Conservation (phyloP, 176 grass and related monocot species). For the Oryza coarctata region DNA sequence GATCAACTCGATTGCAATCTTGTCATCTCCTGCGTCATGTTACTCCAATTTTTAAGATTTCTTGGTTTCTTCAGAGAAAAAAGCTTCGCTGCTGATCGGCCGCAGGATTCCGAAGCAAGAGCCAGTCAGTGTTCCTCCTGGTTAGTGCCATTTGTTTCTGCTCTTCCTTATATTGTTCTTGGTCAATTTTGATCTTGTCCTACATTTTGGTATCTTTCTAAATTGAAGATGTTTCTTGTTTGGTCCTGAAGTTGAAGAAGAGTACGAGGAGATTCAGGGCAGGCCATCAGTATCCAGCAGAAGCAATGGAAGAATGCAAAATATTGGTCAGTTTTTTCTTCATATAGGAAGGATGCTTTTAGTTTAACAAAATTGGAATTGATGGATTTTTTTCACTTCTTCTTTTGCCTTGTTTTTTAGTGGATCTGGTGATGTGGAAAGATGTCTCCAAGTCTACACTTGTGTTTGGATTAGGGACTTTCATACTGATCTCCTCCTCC, state of each 20-base stretch:
- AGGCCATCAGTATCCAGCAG: constrained; percentile 35
- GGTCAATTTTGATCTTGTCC: neutral
- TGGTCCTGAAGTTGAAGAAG: constrained; percentile 56
- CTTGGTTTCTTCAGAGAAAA: constrained; percentile 53
- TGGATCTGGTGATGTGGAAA: constrained; percentile 97
- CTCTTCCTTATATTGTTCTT: constrained; percentile 28
- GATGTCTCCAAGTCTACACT: constrained; percentile 87
- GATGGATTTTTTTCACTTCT: neutral
- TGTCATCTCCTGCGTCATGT: neutral
- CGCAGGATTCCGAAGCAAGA: constrained; percentile 48
- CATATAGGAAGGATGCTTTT: neutral
- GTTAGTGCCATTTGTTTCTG: constrained; percentile 37
- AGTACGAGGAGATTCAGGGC: constrained; percentile 53
- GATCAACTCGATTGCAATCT: neutral
- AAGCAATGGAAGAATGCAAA: constrained; percentile 68
- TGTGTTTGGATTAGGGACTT: constrained; percentile 90
- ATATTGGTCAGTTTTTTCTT: constrained; percentile 63
- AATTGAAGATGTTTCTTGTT: neutral
- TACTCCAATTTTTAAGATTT: neutral
- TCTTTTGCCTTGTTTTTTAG: constrained; percentile 38
- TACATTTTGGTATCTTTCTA: neutral
- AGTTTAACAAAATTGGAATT: neutral
- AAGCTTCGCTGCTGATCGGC: constrained; percentile 20
- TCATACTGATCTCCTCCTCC: constrained; percentile 79
- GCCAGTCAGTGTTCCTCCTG: constrained; percentile 40